Conservation (phyloP, 2,329 filamentous ascomycete genomes). For the Fusarium nematophilum region DNA sequence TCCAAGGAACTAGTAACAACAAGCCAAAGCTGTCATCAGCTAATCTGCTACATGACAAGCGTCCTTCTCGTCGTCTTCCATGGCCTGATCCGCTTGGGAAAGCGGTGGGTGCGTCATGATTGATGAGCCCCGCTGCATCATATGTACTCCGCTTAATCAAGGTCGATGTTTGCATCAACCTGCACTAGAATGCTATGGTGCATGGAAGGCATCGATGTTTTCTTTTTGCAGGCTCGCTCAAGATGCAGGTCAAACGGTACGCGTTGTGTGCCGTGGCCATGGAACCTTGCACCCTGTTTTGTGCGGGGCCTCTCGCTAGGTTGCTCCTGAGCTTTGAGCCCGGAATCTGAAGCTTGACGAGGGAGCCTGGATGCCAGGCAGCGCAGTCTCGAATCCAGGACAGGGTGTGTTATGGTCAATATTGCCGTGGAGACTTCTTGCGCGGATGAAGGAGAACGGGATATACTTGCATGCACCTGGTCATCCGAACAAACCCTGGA, state of each 20-base stretch:
- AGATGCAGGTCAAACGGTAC: conserved; percentile 30
- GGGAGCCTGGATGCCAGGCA: conserved; percentile 11
- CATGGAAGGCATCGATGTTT: conserved; percentile 15
- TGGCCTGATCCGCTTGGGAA: conserved; percentile 11
- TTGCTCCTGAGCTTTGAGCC: conserved; percentile 38
- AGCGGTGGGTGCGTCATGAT: conserved; percentile 9
- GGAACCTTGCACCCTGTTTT: conserved; percentile 7
- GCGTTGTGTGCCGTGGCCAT: conserved; percentile 13
- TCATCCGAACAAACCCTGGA: conserved; percentile 1
- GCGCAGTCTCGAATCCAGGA: conserved; percentile 15
- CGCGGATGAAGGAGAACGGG: conserved; percentile 13
- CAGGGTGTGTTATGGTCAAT: conserved; percentile 5
- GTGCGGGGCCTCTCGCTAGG: conserved; percentile 29
- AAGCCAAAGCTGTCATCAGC: conserved; percentile 7
- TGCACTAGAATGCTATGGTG: conserved; percentile 1
- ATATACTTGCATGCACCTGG: conserved; percentile 1
- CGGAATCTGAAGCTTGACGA: conserved; percentile 32
- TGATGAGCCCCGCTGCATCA: background rate
- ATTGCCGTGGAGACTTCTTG: conserved; percentile 1
- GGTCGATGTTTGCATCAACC: conserved; percentile 10
- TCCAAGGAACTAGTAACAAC: background rate
- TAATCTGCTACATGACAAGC: conserved; percentile 12
- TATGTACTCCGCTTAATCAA: conserved; percentile 6
- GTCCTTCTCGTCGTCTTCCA: conserved; percentile 20
- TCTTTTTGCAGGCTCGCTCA: conserved; percentile 14